Evolutionary conservation across 2,329 filamentous ascomycete genomes (phyloP).

Genomic region (Basipetospora chlamydospora): DNA sequence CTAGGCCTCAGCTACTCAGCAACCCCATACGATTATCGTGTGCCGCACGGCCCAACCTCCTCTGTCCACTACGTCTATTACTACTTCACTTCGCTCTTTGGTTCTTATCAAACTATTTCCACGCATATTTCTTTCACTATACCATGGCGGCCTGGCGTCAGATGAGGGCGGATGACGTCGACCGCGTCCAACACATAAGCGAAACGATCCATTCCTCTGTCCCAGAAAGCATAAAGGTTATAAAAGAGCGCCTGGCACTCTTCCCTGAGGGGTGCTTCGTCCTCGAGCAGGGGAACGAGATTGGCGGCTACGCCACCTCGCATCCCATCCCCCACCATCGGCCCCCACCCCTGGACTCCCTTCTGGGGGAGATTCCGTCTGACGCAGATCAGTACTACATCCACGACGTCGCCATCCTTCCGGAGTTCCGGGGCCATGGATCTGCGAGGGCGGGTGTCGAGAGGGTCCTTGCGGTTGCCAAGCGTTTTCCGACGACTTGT

Average conservation of each 20-base stretch:
- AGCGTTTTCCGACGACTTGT: constrained; percentile 13
- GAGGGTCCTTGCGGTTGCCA: constrained; percentile 12
- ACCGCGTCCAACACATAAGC: constrained; percentile 13
- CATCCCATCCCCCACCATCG: constrained; percentile 17
- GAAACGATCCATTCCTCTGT: constrained; percentile 16
- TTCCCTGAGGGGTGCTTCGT: constrained; percentile 20
- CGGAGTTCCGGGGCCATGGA: constrained; percentile 14
- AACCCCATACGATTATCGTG: too few relatives aligned
- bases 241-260: constrained; percentile 17
- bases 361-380: constrained; percentile 14
- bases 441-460: constrained; percentile 13
- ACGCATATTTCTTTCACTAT: too few relatives aligned
- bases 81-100: too few relatives aligned
- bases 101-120: too few relatives aligned
- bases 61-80: too few relatives aligned
- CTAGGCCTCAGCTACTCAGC: too few relatives aligned
- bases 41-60: too few relatives aligned
- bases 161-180: constrained; percentile 13
- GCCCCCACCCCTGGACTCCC: constrained; percentile 17
- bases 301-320: constrained; percentile 21
- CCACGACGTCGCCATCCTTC: constrained; percentile 20
- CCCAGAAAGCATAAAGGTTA: constrained; percentile 16
- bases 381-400: constrained; percentile 22
- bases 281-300: constrained; percentile 11
- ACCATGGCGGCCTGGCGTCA: constrained; percentile 15